phyloP scores from a whole-genome alignment of 352 stramenopile genomes.

The Phytophthora quininea region DNA sequence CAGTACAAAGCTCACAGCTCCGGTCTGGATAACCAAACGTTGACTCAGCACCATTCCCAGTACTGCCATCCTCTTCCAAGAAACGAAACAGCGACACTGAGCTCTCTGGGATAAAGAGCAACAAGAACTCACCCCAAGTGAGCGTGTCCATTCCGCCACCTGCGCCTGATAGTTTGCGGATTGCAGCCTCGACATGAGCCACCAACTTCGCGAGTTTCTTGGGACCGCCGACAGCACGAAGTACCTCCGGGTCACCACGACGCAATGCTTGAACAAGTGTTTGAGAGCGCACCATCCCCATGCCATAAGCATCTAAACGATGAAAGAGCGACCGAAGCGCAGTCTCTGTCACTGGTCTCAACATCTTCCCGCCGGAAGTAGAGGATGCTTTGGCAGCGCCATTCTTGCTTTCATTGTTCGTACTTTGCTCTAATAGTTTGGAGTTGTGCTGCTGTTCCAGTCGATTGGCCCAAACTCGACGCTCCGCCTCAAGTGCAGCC shows the following conservation, averaged over 20 bases:
- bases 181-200: slow-evolving; percentile 42
- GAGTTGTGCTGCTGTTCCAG: slow-evolving; percentile 31
- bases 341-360: slow-evolving; percentile 58
- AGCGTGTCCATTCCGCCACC: slow-evolving; percentile 29
- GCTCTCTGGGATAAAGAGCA: slow-evolving; percentile 65
- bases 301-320: slow-evolving; percentile 65
- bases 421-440: slow-evolving; percentile 4
- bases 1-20: slow-evolving; percentile 19
- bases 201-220: slow-evolving; percentile 41
- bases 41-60: background rate
- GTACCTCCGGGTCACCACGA: slow-evolving; percentile 34
- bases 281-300: slow-evolving; percentile 47
- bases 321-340: slow-evolving; percentile 70
- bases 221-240: slow-evolving; percentile 40
- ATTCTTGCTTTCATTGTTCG: slow-evolving; percentile 10
- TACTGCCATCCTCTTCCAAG: slow-evolving; percentile 6
- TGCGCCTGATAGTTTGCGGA: slow-evolving; percentile 34
- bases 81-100: slow-evolving; percentile 21
- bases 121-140: slow-evolving; percentile 81
- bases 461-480: slow-evolving; percentile 40
- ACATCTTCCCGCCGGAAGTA: slow-evolving; percentile 24
- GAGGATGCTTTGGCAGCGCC: slow-evolving; percentile 3
- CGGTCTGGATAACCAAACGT: background rate
- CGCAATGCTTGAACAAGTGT: slow-evolving; percentile 47
- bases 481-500: slow-evolving; percentile 56